Base-by-base conservation (phyloP, 164 flowering plant genomes). In the Malania oleifera region DNA sequence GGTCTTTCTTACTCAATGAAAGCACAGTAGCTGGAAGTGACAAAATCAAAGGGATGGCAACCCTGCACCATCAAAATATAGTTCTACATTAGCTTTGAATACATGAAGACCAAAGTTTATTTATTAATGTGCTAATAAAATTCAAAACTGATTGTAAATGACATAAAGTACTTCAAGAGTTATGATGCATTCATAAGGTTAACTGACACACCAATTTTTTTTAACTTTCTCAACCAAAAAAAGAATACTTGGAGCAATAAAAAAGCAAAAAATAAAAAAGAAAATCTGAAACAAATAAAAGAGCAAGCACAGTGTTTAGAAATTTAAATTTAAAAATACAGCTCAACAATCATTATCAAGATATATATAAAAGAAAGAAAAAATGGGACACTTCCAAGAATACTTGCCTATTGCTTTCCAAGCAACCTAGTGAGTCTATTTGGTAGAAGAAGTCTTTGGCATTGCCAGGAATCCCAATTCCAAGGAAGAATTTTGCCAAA, bases 401-500 rank as follows among this genome's bases (percentile, higher is more conserved):
- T 54, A 50, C 74, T 73, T 80, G 65, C 99, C 84, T 80, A 56
- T 83, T 88, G 70, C 62, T 80, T 69, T 95, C 97, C 74, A 95
- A 72, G 66, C 73, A 67, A 69, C 83, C 80, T 52, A 91, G 70
- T 7, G 99, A 76, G 52, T 86, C 88, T 19, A 91, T 62, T 74
- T 95, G 99, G 74, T 81, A 58, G 71, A 77, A 91, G 46, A 95
- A 75, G 63, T 91, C 98, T 54, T 84, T 78, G 45, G 85, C 67
- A 64, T 73, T 81, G 26, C 96, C 96, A 58, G 95, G 93, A 71
- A 83, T 70, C 52, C 93, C 97, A 73, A 95, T 62, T 18, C 89
- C 82, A 57, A 95, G 95, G 67, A 95, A 89, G 63, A 80, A 95
- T 59, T 81, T 89, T 28, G 96, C 96, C 77, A 95, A 63, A 44